Percentiles rank a stretch among this genome's conserved stretches.
Conservation (phyloP, 2,329 filamentous ascomycete genomes). For the Drechslerella dactyloides region DNA sequence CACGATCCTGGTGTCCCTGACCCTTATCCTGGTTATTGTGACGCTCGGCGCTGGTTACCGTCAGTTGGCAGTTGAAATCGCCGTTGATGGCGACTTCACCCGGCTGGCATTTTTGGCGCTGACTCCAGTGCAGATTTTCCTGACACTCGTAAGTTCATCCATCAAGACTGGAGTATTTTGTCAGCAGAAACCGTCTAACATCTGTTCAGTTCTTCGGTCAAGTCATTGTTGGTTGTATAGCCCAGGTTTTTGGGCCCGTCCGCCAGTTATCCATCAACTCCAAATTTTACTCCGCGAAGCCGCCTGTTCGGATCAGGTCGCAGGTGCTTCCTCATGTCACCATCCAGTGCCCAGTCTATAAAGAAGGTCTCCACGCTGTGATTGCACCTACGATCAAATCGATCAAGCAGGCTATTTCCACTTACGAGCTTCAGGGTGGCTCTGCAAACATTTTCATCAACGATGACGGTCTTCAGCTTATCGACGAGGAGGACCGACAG, state of each 20-base stretch:
- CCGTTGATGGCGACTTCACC: slow-evolving; percentile 68
- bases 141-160: slow-evolving; percentile 66
- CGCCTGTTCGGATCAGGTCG: slow-evolving; percentile 68
- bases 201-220: slow-evolving; percentile 71
- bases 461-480: slow-evolving; percentile 74
- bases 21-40: slow-evolving; percentile 69
- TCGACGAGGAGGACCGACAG: slow-evolving; percentile 68
- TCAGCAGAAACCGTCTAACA: too few species aligned
- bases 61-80: slow-evolving; percentile 71
- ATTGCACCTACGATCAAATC: slow-evolving; percentile 79
- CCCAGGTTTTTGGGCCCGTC: slow-evolving; percentile 77
- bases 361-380: slow-evolving; percentile 77
- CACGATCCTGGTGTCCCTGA: slow-evolving; percentile 70
- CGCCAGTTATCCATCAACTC: slow-evolving; percentile 76
- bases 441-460: slow-evolving; percentile 79
- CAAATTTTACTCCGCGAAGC: slow-evolving; percentile 79
- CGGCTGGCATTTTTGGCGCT: slow-evolving; percentile 71
- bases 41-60: slow-evolving; percentile 74
- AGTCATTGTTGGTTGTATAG: slow-evolving; percentile 76
- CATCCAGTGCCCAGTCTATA: slow-evolving; percentile 87
- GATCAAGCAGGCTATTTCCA: slow-evolving; percentile 77
- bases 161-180: slow-evolving; percentile 5
- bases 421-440: slow-evolving; percentile 78
- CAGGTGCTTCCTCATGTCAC: slow-evolving; percentile 66
- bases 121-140: slow-evolving; percentile 76